These are phyloP conservation scores for Hypoxylon sp. DNA, from an alignment of 2,329 filamentous ascomycete genomes.

Conservation along the genomic window DNA sequence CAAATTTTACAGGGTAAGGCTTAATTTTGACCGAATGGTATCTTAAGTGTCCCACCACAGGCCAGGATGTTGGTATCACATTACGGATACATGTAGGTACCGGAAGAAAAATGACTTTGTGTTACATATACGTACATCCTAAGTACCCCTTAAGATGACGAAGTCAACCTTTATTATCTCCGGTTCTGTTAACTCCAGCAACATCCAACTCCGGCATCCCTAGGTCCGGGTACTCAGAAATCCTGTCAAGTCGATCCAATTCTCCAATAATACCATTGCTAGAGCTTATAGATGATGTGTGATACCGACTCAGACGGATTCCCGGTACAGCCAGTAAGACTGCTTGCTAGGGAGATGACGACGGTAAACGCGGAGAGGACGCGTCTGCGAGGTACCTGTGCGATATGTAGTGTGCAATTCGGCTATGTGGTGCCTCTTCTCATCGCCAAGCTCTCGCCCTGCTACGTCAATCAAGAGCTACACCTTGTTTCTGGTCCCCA, in stretches of 20 bases:
- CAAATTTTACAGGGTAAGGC: too few species aligned
- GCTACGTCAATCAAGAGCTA: slow-evolving; percentile 60
- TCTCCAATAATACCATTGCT: slow-evolving; percentile 1
- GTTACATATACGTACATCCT: too few species aligned
- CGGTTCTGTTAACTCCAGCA: slow-evolving; percentile 6
- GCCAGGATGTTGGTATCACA: too few species aligned
- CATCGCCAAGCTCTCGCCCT: slow-evolving; percentile 64
- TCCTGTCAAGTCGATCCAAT: neutral
- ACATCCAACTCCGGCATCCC: slow-evolving; percentile 1
- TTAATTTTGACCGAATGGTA: too few species aligned
- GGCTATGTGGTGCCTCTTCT: slow-evolving; percentile 67
- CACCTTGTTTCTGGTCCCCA: slow-evolving; percentile 68
- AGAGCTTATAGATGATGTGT: neutral
- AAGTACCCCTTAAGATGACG: neutral
- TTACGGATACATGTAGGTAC: neutral
- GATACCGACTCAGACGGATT: neutral
- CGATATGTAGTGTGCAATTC: slow-evolving; percentile 62
- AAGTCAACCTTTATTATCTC: neutral
- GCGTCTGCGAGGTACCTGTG: slow-evolving; percentile 59
- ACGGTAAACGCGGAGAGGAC: slow-evolving; percentile 47
- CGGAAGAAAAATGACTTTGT: too few species aligned
- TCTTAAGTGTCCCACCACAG: too few species aligned
- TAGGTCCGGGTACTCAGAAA: neutral
- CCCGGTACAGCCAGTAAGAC: neutral
- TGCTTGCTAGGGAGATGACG: neutral